phyloP scores from a whole-genome alignment of 2,329 filamentous ascomycete genomes.

The Nemania sp. region DNA sequence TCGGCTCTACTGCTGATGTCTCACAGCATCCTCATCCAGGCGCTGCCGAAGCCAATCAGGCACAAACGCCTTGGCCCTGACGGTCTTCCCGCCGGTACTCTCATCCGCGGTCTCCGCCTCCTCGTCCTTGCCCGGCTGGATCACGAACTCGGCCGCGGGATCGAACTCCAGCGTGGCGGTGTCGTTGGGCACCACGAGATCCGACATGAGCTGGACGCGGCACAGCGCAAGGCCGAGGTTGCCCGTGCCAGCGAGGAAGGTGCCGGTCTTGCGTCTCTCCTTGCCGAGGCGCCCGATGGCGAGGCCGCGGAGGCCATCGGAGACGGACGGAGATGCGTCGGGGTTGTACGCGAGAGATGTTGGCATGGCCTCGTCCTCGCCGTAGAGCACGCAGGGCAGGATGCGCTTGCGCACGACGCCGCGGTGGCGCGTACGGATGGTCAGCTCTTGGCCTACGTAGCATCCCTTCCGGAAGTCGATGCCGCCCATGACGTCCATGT shows the following conservation, averaged over 20 bases:
- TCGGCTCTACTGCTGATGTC: constrained; percentile 7
- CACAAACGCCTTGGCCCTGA: constrained; percentile 82
- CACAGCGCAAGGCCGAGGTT: constrained; percentile 91
- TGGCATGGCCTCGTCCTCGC: constrained; percentile 55
- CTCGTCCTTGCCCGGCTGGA: constrained; percentile 59
- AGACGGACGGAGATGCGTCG: constrained; percentile 12
- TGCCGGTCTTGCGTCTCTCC: constrained; percentile 79
- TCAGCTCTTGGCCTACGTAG: constrained; percentile 96
- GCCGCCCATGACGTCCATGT: constrained; percentile 85
- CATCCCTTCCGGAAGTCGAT: constrained; percentile 97
- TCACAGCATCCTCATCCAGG: constrained; percentile 48
- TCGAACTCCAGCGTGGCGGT: constrained; percentile 72
- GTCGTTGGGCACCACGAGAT: constrained; percentile 76
- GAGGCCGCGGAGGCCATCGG: constrained; percentile 49
- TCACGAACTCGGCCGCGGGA: constrained; percentile 71
- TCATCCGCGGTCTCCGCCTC: constrained; percentile 48
- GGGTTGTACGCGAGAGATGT: constrained; percentile 61
- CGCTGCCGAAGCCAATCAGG: constrained; percentile 76
- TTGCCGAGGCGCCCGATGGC: constrained; percentile 65
- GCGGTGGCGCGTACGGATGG: constrained; percentile 93
- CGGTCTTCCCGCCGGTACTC: constrained; percentile 48
- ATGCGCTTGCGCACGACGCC: constrained; percentile 93
- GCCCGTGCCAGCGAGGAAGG: constrained; percentile 81
- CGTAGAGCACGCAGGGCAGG: constrained; percentile 81
- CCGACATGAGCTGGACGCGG: constrained; percentile 90